Evolutionary conservation across 306 rosid species (phyloP), one percentile per base, ranked within the genome.

Genomic region (Fagus sylvatica): DNA sequence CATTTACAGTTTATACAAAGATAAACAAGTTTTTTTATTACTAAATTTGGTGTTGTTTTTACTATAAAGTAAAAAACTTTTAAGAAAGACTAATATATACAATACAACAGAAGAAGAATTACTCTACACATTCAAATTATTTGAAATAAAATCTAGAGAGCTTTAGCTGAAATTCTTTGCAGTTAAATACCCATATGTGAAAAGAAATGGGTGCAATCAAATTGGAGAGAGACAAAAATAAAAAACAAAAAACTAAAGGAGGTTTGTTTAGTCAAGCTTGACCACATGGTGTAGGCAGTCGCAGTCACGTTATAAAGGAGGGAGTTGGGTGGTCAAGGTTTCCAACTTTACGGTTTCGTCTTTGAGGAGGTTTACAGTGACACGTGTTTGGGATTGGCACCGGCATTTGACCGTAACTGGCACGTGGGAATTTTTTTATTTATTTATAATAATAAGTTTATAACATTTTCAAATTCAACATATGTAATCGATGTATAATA

Each of bases 361-460:
- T 40, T 32, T 74, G 22, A 10, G 43, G 33, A 61, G 7, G 17
- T 46, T 57, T 62, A 39, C 65, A 30, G 69, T 43, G 80, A 84
- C 93, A 85, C 93, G 95, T 93, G 88, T 79, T 76, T 32, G 1
- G 73, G 76, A 59, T 74, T 69, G 94, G 90, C 97, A 93, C 96
- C 91, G 97, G 66, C 93, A 65, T 84, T 87, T 90, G 98, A 93
- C 98, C 85, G 79, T 1, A 77, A 30, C 10, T 39, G 74, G 89
- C 92, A 87, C 92, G 92, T 91, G 89, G 84, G 74, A 86, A 57
- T 43, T 22, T 39, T 80, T 84, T 81, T 46, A 10, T 0, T 43
- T 43, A 43, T 43, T 43, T 43, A 9, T 46, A n/a, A n/a, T n/a
- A n/a, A n/a, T n/a, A n/a, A n/a, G n/a, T n/a, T n/a, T n/a, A n/a